Evolutionary conservation across 768 basidiomycete species (phyloP).

Genomic region (Pholiota molesta): DNA sequence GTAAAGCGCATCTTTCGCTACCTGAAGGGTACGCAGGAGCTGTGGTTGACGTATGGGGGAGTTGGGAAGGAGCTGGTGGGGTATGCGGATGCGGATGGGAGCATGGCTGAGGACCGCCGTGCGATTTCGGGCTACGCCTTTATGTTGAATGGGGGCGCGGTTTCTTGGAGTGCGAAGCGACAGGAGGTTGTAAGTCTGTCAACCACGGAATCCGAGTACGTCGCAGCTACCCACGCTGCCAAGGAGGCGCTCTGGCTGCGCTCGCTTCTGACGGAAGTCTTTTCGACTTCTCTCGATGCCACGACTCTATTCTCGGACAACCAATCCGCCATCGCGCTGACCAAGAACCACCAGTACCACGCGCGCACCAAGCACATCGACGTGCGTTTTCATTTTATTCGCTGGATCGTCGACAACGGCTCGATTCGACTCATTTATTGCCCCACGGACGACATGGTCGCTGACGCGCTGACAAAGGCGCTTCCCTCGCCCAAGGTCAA

Average conservation of each 20-base stretch:
- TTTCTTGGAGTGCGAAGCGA: conserved; percentile 34
- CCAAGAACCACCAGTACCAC: conserved; percentile 14
- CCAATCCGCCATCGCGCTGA: conserved; percentile 17
- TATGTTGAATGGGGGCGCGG: conserved; percentile 22
- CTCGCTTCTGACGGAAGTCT: too few relatives aligned
- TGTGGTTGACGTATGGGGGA: conserved; percentile 13
- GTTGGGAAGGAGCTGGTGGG: background rate
- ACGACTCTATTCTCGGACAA: conserved; percentile 3
- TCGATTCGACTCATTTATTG: conserved; percentile 18
- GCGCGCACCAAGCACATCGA: conserved; percentile 22
- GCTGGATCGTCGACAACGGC: conserved; percentile 11
- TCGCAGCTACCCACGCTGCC: conserved; percentile 16
- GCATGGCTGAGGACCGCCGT: conserved; percentile 4
- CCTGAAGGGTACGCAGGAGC: conserved; percentile 8
- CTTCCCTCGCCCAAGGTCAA: conserved; percentile 15
- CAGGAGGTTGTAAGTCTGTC: conserved; percentile 31
- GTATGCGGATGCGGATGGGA: conserved; percentile 9
- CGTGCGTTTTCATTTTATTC: conserved; percentile 20
- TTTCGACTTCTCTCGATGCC: too few relatives aligned
- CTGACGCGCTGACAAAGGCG: conserved; percentile 17
- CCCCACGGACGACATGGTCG: conserved; percentile 11
- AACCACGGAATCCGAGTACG: conserved; percentile 19
- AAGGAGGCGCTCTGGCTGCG: conserved; percentile 6
- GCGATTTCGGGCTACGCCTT: conserved; percentile 20
- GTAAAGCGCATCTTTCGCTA: conserved; percentile 13